Percentiles rank a stretch among this genome's conserved stretches.
phyloP scores from a whole-genome alignment of 1,284 basidiomycete species.

The Leccinum griseonigrum region DNA sequence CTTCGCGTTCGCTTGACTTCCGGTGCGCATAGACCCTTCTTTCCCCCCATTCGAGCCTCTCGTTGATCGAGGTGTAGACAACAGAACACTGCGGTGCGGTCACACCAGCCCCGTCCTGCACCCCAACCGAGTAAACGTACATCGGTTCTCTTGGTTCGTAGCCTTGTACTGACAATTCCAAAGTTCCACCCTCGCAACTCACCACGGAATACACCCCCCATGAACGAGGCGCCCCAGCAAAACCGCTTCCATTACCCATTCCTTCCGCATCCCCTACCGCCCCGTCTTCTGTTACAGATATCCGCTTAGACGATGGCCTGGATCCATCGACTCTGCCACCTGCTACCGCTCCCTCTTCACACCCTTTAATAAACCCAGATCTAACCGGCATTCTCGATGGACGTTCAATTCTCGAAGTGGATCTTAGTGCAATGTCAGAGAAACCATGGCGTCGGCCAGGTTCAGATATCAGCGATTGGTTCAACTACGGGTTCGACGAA shows the following conservation, averaged over 20 bases:
- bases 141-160: conserved; percentile 3
- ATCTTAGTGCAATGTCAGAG: conserved; percentile 77
- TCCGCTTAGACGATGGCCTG: conserved; percentile 45
- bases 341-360: conserved; percentile 67
- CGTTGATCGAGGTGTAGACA: conserved; percentile 21
- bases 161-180: conserved; percentile 14
- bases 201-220: conserved; percentile 91
- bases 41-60: not conserved
- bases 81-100: conserved; percentile 28
- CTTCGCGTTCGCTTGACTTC: conserved; percentile 68
- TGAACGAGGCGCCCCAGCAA: conserved; percentile 53
- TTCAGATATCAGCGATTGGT: conserved; percentile 95
- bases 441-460: conserved; percentile 95
- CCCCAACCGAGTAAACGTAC: conserved; percentile 35
- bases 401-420: conserved; percentile 86
- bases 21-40: conserved; percentile 42
- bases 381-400: conserved; percentile 70
- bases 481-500: conserved; percentile 99
- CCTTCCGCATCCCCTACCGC: conserved; percentile 21
- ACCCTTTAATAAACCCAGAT: conserved; percentile 71
- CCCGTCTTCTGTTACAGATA: conserved; percentile 23
- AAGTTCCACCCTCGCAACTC: conserved; percentile 53
- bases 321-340: conserved; percentile 65
- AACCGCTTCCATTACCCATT: conserved; percentile 19
- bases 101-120: conserved; percentile 25